Base-by-base conservation (phyloP, 2,329 filamentous ascomycete species). In the Polytolypa hystricis region DNA sequence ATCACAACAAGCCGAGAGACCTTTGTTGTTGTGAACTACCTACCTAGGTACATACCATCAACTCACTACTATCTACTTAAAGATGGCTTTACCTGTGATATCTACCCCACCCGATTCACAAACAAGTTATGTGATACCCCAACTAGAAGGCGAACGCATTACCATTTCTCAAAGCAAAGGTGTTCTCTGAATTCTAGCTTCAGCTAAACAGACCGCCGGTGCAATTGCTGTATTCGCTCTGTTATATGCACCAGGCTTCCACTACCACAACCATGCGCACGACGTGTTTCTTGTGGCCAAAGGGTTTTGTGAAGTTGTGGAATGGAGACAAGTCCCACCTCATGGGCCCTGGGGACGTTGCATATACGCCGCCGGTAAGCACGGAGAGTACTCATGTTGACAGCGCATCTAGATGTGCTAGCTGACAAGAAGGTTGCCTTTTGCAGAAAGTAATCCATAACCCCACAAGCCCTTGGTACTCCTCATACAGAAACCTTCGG, bases 211-310 rank as follows among this genome's bases (percentile, higher is more conserved):
- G 44, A 72, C 66, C 2, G 57, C 65, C 44, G 65, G 67, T 23
- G 55, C 64, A 11, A 71, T 73, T 47, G 63, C 68, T 3, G 62
- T 73, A 10, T 70, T 73, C 40, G 63, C 65, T 2, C 54, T 65
- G 4, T 56, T 60, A 3, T 63, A 62, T 29, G 62, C 65, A 0
- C 63, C 65, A 2, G 72, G 71, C 0, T 76, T 74, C 45, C 72
- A 76, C 50, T 73, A 65, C 45, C 73, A 76, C 45, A 60, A 63
- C 20, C 63, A 74, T 34, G 67, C 71, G 0, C 72, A 75, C 44
- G 72, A 75, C 47, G 65, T 75, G 3, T 76, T 75, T 45, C 53
- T 75, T 2, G 67, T 69, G 12, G 63, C 69, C 3, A 72, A 74
- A 48, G 73, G 72, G 0, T 66, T 52, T 37, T 46, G n/a, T 74